A percentile compares a stretch with the other conserved stretches of the same genome.
Conservation (phyloP, 768 basidiomycete species). For the Calocybe cyanea region DNA sequence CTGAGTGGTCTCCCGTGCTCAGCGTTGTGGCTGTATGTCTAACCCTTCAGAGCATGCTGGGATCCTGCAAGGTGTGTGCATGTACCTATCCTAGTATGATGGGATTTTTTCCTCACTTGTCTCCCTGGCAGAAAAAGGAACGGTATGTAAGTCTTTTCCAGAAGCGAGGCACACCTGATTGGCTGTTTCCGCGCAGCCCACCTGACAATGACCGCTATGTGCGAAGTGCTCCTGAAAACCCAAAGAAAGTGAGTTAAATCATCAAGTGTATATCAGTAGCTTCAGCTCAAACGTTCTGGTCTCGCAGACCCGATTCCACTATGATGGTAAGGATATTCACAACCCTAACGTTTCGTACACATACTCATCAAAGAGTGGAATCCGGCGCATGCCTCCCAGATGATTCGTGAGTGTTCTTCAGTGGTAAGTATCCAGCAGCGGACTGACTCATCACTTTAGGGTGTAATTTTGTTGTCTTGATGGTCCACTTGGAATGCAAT, state of each 20-base stretch:
- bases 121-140: conserved; percentile 40
- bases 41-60: conserved; percentile 89
- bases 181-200: conserved; percentile 47
- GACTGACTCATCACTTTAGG: not conserved
- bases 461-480: conserved; percentile 6
- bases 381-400: conserved; percentile 32
- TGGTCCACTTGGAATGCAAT: too few species aligned
- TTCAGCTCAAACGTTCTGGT: conserved; percentile 4
- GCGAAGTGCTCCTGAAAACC: conserved; percentile 71
- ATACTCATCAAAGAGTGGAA: conserved; percentile 6
- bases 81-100: not conserved
- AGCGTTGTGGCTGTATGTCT: conserved; percentile 80
- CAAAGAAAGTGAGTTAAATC: conserved; percentile 75
- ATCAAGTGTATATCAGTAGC: not conserved
- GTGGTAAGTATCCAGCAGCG: not conserved
- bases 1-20: conserved; percentile 88
- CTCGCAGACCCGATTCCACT: conserved; percentile 71
- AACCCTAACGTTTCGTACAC: conserved; percentile 1
- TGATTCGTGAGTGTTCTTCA: conserved; percentile 54
- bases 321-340: conserved; percentile 59
- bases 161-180: not conserved
- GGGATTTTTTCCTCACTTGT: not conserved
- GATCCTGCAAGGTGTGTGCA: conserved; percentile 76
- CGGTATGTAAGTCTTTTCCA: conserved; percentile 39
- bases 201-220: conserved; percentile 85